Percentiles rank a stretch among this genome's conserved stretches.
Conservation (phyloP, 257 asterid species). For the Jaltomata sinuosa region DNA sequence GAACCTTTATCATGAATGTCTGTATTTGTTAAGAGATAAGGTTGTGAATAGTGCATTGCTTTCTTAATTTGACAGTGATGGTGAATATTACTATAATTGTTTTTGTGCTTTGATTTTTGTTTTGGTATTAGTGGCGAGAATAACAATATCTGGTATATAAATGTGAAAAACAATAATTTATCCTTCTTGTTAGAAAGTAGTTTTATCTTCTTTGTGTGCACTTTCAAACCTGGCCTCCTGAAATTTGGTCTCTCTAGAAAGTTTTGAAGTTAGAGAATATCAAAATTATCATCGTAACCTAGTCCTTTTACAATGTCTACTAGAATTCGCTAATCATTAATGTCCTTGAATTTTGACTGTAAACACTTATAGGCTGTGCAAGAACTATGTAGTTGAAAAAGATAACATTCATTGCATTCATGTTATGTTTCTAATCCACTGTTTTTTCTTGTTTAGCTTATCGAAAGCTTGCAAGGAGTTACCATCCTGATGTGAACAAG, state of each 20-base stretch:
- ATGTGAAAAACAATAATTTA: background rate
- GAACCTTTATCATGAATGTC: background rate
- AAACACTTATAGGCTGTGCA: background rate
- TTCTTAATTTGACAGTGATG: background rate
- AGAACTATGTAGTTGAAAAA: background rate
- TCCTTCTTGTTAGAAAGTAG: background rate
- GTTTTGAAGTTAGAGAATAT: background rate
- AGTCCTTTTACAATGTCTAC: background rate
- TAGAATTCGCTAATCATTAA: background rate
- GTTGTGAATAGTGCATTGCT: background rate
- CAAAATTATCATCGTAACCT: background rate
- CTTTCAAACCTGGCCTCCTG: background rate
- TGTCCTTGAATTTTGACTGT: background rate
- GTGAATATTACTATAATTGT: background rate
- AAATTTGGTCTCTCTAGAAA: background rate
- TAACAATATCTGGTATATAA: background rate
- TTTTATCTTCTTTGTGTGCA: background rate
- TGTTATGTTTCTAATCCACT: background rate
- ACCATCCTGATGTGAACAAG: constrained; percentile 99
- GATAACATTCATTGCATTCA: background rate
- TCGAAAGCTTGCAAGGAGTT: constrained; percentile 90
- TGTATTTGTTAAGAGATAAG: background rate
- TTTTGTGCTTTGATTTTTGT: background rate
- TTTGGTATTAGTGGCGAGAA: background rate
- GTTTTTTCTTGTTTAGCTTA: constrained; percentile 52